Conservation (phyloP, 257 asterid genomes). For the Avicennia marina region DNA sequence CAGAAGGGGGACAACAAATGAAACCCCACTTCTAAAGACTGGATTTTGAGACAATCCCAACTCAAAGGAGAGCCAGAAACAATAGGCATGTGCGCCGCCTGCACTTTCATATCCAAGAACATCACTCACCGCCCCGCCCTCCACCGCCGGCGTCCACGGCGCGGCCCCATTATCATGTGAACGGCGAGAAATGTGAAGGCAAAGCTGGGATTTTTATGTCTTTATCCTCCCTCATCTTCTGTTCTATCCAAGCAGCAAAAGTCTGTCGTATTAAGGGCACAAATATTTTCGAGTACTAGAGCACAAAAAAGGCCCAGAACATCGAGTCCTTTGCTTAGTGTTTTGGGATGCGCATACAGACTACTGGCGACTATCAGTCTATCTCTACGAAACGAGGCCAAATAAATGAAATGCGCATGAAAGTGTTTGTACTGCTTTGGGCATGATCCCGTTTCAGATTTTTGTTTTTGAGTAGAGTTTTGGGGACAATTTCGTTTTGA, state of each 20-base stretch:
- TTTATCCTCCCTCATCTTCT: neutral
- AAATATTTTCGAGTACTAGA: constrained; percentile 14
- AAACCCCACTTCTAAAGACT: constrained; percentile 24
- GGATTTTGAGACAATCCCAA: constrained; percentile 21
- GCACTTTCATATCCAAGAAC: neutral
- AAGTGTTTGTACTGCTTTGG: constrained; percentile 14
- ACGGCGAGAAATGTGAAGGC: neutral
- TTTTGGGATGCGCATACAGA: neutral
- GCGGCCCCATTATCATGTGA: neutral
- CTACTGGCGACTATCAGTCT: constrained; percentile 17
- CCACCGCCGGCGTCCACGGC: constrained; percentile 9
- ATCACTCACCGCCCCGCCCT: neutral
- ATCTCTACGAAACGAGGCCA: constrained; percentile 29
- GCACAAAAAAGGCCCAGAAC: constrained; percentile 20
- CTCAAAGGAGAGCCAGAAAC: constrained; percentile 1
- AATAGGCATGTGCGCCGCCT: neutral
- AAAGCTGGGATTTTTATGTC: neutral
- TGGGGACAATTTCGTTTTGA: too few relatives aligned
- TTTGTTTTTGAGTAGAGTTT: too few relatives aligned
- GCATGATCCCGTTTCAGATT: too few relatives aligned
- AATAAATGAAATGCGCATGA: constrained; percentile 19
- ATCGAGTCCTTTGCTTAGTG: constrained; percentile 21
- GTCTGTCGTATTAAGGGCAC: too few relatives aligned
- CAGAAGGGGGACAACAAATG: constrained; percentile 20
- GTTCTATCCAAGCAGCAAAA: too few relatives aligned